Percentiles rank a stretch among this genome's conserved stretches.
Evolutionary conservation across 2,329 filamentous ascomycete genomes (phyloP).

Genomic region (Fusarium pseudonygamai): DNA sequence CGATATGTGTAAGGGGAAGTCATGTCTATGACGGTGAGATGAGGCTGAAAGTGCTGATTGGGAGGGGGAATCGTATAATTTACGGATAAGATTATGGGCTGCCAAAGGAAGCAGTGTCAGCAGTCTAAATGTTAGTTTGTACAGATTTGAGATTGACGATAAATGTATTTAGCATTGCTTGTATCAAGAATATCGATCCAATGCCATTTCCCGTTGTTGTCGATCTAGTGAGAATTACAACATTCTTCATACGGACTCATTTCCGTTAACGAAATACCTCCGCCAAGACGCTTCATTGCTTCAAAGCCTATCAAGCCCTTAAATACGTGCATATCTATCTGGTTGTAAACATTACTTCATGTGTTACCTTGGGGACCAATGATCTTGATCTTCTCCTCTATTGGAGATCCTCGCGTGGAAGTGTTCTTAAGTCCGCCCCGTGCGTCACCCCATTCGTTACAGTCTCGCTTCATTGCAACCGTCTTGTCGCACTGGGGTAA

Average conservation of each 20-base stretch:
- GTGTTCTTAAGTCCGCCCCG: slow-evolving; percentile 11
- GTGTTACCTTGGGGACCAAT: not conserved
- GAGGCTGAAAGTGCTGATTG: not conserved
- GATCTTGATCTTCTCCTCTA: not conserved
- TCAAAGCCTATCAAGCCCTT: not conserved
- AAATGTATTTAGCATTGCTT: not conserved
- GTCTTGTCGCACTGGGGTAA: not conserved
- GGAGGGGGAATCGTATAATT: not conserved
- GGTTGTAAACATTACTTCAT: not conserved
- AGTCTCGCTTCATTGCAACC: not conserved
- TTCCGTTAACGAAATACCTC: not conserved
- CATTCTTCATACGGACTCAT: not conserved
- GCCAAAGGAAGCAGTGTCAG: not conserved
- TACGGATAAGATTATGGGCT: not conserved
- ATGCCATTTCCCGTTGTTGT: not conserved
- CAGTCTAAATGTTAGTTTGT: not conserved
- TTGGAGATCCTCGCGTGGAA: not conserved
- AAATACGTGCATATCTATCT: not conserved
- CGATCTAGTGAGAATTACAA: not conserved
- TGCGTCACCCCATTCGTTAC: not conserved
- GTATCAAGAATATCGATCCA: not conserved
- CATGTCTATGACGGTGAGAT: not conserved
- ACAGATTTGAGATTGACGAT: not conserved
- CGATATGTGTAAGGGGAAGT: not conserved
- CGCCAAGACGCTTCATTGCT: not conserved